Base-by-base conservation (phyloP, 805 yeast genomes). In the Yarrowia keelungensis region DNA sequence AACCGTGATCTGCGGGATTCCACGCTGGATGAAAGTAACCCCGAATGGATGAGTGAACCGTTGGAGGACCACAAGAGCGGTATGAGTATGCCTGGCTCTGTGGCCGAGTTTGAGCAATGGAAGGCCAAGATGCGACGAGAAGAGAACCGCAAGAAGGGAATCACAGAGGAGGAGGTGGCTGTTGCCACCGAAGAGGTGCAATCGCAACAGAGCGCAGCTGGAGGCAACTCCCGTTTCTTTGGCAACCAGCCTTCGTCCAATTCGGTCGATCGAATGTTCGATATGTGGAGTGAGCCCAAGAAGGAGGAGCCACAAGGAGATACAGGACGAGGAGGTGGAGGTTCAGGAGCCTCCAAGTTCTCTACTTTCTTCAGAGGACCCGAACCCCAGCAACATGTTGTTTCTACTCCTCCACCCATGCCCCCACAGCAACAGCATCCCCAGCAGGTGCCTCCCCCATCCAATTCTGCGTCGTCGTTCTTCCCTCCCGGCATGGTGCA, bases 261-360 rank as follows among this genome's bases (percentile, higher is more conserved):
- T 39, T 62, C 67, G 61, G 97, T 97, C 1, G 98, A 93, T 78
- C 80, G 98, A 71, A 87, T 93, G 89, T 92, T 92, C 79, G 98
- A 93, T 77, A 80, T 93, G 83, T 98, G 98, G 2, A 94, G 94
- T 78, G 97, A 91, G 73, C 98, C 98, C 0, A 93, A 7, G 86
- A 84, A 71, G 89, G 90, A 73, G 88, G 53, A 59, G 66, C 43
- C 42, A 15, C 39, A 4, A 19, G n/a, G n/a, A 45, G 43, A 36
- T 41, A 54, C 19, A 9, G 61, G 46, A 0, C 46, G 46, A 19
- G 22, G 64, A 45, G 65, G 51, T 5, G 65, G 51, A 10, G 51
- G 51, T 1, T 45, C 65, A 5, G 69, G 68, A 19, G 64, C 68
- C 11, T 67, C 69, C 32, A 59, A 62, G 56, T 67, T 67, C 49